Evolutionary conservation across 148 eudicot species (phyloP).

Genomic region (Fagopyrum homotropicum): DNA sequence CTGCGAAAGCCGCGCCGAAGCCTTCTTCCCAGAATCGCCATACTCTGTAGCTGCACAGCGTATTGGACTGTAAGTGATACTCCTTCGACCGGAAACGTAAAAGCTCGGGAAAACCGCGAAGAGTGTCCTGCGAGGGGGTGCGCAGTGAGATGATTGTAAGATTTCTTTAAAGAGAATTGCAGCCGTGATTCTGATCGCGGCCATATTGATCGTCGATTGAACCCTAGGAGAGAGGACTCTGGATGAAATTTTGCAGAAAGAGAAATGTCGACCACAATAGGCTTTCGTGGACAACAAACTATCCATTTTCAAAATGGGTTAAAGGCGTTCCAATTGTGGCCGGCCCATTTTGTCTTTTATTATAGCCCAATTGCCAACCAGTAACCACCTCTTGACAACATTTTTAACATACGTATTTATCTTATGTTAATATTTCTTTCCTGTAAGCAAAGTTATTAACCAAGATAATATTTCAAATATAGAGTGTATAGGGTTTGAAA

Average conservation of each 20-base stretch:
- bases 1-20: slow-evolving; percentile 61
- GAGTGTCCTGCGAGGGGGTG: slow-evolving; percentile 13
- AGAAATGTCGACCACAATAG: not conserved
- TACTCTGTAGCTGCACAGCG: slow-evolving; percentile 36
- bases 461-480: no score
- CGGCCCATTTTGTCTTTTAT: not conserved
- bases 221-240: slow-evolving; percentile 12
- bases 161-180: slow-evolving; percentile 28
- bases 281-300: not conserved
- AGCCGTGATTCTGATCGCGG: slow-evolving; percentile 38
- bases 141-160: slow-evolving; percentile 22
- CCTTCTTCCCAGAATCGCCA: slow-evolving; percentile 42
- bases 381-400: not conserved
- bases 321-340: not conserved
- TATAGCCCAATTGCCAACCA: not conserved
- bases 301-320: not conserved
- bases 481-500: no score
- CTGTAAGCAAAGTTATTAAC: no score
- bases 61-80: slow-evolving; percentile 27
- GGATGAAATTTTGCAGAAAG: not conserved
- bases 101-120: slow-evolving; percentile 13
- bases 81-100: slow-evolving; percentile 16
- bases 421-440: no score
- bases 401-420: no score
- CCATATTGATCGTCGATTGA: slow-evolving; percentile 22